Evolutionary conservation across 768 basidiomycete species (phyloP), one percentile per base, ranked within the genome.

Genomic region (Hemileccinum rubropunctum): DNA sequence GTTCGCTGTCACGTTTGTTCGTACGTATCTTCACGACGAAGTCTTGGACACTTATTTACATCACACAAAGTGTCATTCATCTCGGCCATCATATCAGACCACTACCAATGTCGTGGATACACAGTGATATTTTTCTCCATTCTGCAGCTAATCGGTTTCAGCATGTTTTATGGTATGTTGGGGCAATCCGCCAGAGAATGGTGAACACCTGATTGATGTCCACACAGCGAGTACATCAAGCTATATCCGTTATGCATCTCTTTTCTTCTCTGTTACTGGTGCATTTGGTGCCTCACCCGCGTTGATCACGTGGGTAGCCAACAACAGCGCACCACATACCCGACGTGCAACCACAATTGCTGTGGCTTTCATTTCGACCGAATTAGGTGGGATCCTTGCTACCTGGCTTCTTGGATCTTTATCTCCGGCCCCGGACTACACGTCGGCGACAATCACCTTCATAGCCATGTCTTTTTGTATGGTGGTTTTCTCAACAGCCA

Each of bases 281-380:
- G 69, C 73, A 1, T 82, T 80, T 61, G 63, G 73, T 27, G 62
- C 70, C 0, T 77, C 76, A 1, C 81, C 83, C 0, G 68, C 81
- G 0, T 57, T 81, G n/a, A 73, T 71, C 1, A 75, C 83, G 0
- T 86, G 84, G 84, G 66, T 73, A 41, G 74, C 81, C 9, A 85
- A 85, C 64, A 86, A 85, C 63, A 72, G 78, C 3, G 70, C 78
- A 3, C 83, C 83, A 0, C 75, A 82, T 51, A 66, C 71, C 21
- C 71, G 81, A 34, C 76, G 83, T 6, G 84, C 82, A 2, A 83
- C 82, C 1, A 71, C 76, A 13, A 72, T 84, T 34, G 82, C 81
- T 5, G 67, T 82, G 14, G 71, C 72, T 2, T 78, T 78, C 50
- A 77, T 77, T 51, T 69, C 76, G 71, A 77, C 76, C 10, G 81